phyloP scores from a whole-genome alignment of 2,329 filamentous ascomycete species.

The Colletotrichum sp. region DNA sequence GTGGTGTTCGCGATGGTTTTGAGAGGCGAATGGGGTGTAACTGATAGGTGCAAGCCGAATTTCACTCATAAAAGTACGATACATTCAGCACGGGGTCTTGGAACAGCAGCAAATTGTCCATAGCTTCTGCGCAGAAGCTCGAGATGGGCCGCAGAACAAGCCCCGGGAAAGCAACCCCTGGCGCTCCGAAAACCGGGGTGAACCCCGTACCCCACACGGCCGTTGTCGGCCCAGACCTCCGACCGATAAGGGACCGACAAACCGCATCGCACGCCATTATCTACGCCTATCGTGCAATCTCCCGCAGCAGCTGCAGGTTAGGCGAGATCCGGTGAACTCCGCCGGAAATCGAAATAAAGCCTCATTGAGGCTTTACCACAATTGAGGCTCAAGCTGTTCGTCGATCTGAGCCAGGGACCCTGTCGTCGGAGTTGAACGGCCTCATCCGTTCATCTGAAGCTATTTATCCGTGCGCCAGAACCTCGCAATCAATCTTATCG shows the following conservation, averaged over 20 bases:
- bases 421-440: background rate
- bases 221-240: slow-evolving; percentile 4
- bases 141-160: background rate
- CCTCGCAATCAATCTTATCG: background rate
- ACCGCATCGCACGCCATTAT: slow-evolving; percentile 7
- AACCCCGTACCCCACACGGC: slow-evolving; percentile 4
- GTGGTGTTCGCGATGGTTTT: background rate
- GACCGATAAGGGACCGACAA: slow-evolving; percentile 10
- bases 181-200: background rate
- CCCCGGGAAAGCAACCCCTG: background rate
- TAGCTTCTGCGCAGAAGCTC: background rate
- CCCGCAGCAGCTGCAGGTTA: background rate
- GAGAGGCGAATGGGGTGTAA: background rate
- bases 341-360: background rate
- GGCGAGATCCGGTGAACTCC: background rate
- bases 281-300: background rate
- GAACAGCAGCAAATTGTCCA: background rate
- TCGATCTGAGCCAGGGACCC: background rate
- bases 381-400: background rate
- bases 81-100: background rate
- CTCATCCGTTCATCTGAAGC: background rate
- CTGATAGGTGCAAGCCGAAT: background rate
- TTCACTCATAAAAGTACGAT: background rate
- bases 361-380: background rate
- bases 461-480: background rate